Base-by-base conservation (phyloP, 352 stramenopile species). In the Globisporangium megalacanthum region DNA sequence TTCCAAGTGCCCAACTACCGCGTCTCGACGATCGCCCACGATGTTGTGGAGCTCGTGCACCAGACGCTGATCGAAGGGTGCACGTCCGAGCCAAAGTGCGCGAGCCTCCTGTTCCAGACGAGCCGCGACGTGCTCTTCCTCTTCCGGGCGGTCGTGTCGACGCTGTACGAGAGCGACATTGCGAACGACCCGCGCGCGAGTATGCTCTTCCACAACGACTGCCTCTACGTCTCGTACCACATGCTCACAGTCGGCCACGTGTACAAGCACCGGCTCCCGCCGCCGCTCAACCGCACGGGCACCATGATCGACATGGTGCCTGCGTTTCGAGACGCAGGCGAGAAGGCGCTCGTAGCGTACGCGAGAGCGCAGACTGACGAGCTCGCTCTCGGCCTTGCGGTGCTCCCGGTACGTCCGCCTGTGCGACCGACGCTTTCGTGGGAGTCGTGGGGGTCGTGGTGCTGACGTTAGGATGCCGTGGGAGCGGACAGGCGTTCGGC, bases 151-250 rank as follows among this genome's bases (percentile, higher is more conserved):
- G 68, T 92, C 20, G 69, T 92, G 6, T 68, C 79, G 14, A 89
- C 77, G 20, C 57, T 94, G 4, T 85, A 91, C 52, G 71, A 82
- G 56, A 70, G 74, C 25, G 74, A 79, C 14, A 89, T 94, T 53
- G 58, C 66, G 19, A 88, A 89, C 39, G 73, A 94, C 45, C 51
- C 77, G 3, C 75, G 71, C 17, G 69, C 69, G 0, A 83, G 77
- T 54, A 91, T 92, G 82, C 80, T 94, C 9, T 87, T 79, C 60
- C 84, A 94, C 72, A 94, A 94, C 22, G 84, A 94, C 64, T 92
- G 81, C 57, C 69, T 91, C 29, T 94, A 90, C 62, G 79, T 91
- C 35, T 74, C 80, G 10, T 72, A 89, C 17, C 82, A 94, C 65
- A 91, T 91, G 82, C 63, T 92, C 36, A 73, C 80, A 5, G 79